Evolutionary conservation across 352 stramenopile species (phyloP).

Genomic region (Pythium rhizo-oryzae): DNA sequence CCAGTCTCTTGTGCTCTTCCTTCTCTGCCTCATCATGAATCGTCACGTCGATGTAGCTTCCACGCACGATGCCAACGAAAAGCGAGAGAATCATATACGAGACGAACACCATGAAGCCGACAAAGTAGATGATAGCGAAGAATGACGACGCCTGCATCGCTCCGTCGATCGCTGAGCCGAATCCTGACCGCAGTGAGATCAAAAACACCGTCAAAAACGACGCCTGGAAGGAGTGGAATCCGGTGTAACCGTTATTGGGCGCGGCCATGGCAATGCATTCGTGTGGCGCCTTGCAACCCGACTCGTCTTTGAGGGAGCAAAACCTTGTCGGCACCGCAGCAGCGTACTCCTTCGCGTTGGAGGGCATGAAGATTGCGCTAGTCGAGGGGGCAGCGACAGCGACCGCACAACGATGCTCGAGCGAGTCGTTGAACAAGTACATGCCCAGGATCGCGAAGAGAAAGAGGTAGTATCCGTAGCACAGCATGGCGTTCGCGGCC

Average conservation of each 20-base stretch:
- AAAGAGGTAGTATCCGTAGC: constrained; percentile 87
- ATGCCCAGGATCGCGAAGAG: constrained; percentile 86
- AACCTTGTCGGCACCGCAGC: constrained; percentile 57
- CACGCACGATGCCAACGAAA: constrained; percentile 83
- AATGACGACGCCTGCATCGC: constrained; percentile 73
- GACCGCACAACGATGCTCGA: constrained; percentile 70
- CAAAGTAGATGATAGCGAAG: constrained; percentile 81
- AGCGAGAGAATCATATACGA: constrained; percentile 87
- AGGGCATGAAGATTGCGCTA: constrained; percentile 26
- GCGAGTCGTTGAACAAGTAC: constrained; percentile 86
- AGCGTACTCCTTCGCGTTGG: constrained; percentile 42
- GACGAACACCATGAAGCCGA: constrained; percentile 79
- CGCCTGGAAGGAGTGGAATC: constrained; percentile 84
- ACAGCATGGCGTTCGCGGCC: constrained; percentile 70
- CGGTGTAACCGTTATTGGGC: constrained; percentile 75
- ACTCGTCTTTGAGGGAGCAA: constrained; percentile 46
- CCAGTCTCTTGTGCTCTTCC: constrained; percentile 32
- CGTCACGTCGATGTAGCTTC: constrained; percentile 73
- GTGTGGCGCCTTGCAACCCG: constrained; percentile 34
- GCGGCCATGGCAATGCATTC: constrained; percentile 61
- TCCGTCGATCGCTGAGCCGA: constrained; percentile 74
- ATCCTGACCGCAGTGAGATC: constrained; percentile 76
- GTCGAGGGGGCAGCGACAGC: constrained; percentile 30
- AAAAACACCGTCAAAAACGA: constrained; percentile 84
- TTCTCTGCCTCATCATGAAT: constrained; percentile 41